Evolutionary conservation across 208 protist species (phyloP).

Genomic region (Wallacemonas sp.): DNA sequence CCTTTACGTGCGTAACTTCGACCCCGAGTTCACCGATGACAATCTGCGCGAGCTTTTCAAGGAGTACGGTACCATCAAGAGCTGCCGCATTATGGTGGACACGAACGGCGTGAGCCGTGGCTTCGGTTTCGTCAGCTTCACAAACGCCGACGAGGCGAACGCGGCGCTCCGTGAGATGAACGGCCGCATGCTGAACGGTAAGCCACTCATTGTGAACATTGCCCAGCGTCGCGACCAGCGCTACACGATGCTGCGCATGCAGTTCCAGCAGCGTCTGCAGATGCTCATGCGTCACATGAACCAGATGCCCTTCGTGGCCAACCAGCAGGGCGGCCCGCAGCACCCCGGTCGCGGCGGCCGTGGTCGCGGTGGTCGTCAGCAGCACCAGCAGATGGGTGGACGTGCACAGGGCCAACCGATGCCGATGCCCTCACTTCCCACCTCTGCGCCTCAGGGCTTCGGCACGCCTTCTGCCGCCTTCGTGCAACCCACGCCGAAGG

Average conservation of each 20-base stretch:
- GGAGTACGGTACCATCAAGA: slow-evolving; percentile 98
- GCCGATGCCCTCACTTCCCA: slow-evolving; percentile 13
- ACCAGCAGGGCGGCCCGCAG: slow-evolving; percentile 27
- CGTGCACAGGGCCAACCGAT: slow-evolving; percentile 17
- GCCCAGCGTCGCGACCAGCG: slow-evolving; percentile 97
- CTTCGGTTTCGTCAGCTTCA: slow-evolving; percentile 99
- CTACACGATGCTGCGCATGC: slow-evolving; percentile 93
- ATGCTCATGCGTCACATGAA: slow-evolving; percentile 85
- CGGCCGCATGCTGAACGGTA: slow-evolving; percentile 94
- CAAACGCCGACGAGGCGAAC: slow-evolving; percentile 97
- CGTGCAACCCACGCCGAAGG: slow-evolving; percentile 52
- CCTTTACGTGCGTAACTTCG: slow-evolving; percentile 99
- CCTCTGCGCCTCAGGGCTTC: slow-evolving; percentile 39
- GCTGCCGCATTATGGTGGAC: slow-evolving; percentile 96
- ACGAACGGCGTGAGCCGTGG: slow-evolving; percentile 94
- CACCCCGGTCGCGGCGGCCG: slow-evolving; percentile 30
- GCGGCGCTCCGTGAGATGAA: slow-evolving; percentile 98
- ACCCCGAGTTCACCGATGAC: slow-evolving; percentile 96
- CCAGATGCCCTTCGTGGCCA: slow-evolving; percentile 34
- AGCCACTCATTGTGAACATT: slow-evolving; percentile 98
- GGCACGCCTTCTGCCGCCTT: slow-evolving; percentile 43
- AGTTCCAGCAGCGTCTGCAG: slow-evolving; percentile 92
- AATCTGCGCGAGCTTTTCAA: slow-evolving; percentile 97
- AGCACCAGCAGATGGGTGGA: slow-evolving; percentile 19
- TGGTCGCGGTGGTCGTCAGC: slow-evolving; percentile 23